phyloP scores from a whole-genome alignment of 2,329 filamentous ascomycete genomes.

The Ophiostoma ulmi region DNA sequence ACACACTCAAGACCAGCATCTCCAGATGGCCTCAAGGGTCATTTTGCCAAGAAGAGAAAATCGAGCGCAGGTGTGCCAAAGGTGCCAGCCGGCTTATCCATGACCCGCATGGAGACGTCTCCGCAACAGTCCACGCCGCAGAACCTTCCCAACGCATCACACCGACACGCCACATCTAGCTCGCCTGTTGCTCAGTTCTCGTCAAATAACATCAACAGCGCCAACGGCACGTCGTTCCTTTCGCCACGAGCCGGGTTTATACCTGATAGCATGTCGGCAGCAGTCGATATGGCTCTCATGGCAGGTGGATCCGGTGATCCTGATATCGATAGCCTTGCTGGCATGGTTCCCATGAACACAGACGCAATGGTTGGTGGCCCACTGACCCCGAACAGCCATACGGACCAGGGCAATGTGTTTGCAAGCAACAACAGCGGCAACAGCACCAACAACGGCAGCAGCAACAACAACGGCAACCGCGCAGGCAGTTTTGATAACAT shows the following conservation, averaged over 20 bases:
- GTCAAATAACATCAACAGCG: neutral
- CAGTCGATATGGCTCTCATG: conserved; percentile 28
- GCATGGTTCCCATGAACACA: conserved; percentile 26
- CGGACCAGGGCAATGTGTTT: conserved; percentile 53
- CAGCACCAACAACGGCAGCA: neutral
- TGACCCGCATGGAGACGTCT: conserved; percentile 72
- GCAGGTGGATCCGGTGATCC: conserved; percentile 26
- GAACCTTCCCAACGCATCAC: conserved; percentile 31
- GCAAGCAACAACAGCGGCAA: conserved; percentile 26
- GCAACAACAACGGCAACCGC: conserved; percentile 45
- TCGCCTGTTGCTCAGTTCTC: conserved; percentile 43
- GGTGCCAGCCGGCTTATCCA: conserved; percentile 67
- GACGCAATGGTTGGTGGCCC: conserved; percentile 40
- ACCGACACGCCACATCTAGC: conserved; percentile 34
- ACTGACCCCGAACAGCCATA: conserved; percentile 61
- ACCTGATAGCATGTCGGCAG: conserved; percentile 27
- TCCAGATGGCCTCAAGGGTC: conserved; percentile 59
- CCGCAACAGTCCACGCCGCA: conserved; percentile 30
- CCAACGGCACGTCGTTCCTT: conserved; percentile 40
- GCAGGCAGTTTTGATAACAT: conserved; percentile 62
- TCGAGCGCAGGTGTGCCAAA: conserved; percentile 60
- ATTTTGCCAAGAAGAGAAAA: conserved; percentile 75
- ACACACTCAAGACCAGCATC: conserved; percentile 61
- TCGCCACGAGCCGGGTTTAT: conserved; percentile 32
- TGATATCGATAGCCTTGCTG: conserved; percentile 27